Base-by-base conservation (phyloP, 2,329 filamentous ascomycete species). In the Alternaria atra region DNA sequence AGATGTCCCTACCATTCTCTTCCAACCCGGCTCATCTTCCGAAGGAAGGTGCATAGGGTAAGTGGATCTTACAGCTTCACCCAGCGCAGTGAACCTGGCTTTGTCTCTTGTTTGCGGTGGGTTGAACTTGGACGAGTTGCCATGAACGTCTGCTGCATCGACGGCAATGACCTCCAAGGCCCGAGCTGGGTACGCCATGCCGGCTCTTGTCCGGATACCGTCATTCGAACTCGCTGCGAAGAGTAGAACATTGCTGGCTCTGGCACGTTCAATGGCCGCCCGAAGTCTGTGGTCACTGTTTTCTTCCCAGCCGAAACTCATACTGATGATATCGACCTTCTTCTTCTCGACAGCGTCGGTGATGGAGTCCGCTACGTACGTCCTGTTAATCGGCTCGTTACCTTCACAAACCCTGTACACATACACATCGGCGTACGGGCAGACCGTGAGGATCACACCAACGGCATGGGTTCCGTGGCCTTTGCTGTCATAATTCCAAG, bases 281-380 rank as follows among this genome's bases (percentile, higher is more conserved):
- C 46, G 29, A 37, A 52, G 10, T n/a, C 5, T 25, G 23, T 3
- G 2, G 54, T 30, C 20, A 9, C 35, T 44, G 40, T 34, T 6
- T 8, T 50, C 17, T 2, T 35, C 4, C 63, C 58, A 65, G 3
- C 64, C 64, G 15, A 68, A 54, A 20, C 46, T 57, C 53, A 68
- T 63, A 30, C 55, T 66, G 6, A 68, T 52, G 12, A 68, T 63
- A 9, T 68, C 64, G 2, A 66, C 59, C 15, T 62, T 58, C 39
- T 52, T 53, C 35, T 58, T 46, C 15, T 52, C 34, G 10, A 68
- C 54, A 13, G 65, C 65, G 42, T 68, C 58, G 2, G 25, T n/a
- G 3, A 68, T 47, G 23, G 63, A 63, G 5, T 56, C 55, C n/a
- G 48, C 55, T 1, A 64, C 63, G 27, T 52, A 10, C 6, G 50